A percentile compares a stretch with the other conserved stretches of the same genome.
phyloP scores from a whole-genome alignment of 306 rosid species.

The Dryas alaskensis region DNA sequence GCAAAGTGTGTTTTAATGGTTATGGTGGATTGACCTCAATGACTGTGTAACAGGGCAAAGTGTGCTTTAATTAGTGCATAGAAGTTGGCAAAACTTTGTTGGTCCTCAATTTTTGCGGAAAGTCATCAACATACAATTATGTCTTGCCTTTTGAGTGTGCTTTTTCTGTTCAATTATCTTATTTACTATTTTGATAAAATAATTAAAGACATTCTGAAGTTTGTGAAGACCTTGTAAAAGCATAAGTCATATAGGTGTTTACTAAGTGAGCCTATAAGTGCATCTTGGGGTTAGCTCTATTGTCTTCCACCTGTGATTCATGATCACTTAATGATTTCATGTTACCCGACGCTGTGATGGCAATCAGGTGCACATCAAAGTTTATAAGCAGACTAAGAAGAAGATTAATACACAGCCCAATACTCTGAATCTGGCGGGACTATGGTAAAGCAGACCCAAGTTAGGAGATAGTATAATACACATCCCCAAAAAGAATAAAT shows the following conservation, averaged over 20 bases:
- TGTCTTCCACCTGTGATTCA: background rate
- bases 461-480: too few relatives aligned
- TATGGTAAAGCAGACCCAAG: too few relatives aligned
- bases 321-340: background rate
- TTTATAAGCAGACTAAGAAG: too few relatives aligned
- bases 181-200: background rate
- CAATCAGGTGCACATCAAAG: too few relatives aligned
- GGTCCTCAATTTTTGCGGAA: background rate
- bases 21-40: too few relatives aligned
- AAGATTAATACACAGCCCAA: too few relatives aligned
- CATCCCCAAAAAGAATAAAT: too few relatives aligned
- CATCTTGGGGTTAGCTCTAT: background rate
- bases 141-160: too few relatives aligned
- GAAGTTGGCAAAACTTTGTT: background rate
- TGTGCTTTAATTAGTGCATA: background rate
- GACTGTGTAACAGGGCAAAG: background rate
- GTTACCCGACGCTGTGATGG: background rate
- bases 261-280: background rate
- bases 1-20: background rate
- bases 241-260: background rate
- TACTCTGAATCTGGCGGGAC: too few relatives aligned
- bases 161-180: background rate
- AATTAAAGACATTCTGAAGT: background rate
- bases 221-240: background rate
- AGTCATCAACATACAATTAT: background rate